Conservation (phyloP, 2,329 filamentous ascomycete species). For the Fusarium sp. region DNA sequence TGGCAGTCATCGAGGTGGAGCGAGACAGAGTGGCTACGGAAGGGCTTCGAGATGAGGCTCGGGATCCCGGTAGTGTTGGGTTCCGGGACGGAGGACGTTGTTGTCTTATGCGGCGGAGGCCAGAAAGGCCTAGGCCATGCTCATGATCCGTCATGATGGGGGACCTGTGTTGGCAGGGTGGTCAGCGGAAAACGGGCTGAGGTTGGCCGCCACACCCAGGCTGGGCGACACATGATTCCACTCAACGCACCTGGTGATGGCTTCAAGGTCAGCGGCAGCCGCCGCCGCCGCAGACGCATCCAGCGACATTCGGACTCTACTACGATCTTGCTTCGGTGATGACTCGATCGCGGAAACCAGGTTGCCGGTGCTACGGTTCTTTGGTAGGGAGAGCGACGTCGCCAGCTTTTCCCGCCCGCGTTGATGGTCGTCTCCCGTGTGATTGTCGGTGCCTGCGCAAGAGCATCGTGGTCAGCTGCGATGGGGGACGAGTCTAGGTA, state of each 20-base stretch:
- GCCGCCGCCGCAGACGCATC: conserved; percentile 76
- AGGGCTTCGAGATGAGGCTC: conserved; percentile 71
- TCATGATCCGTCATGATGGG: conserved; percentile 88
- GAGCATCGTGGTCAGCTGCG: conserved; percentile 39
- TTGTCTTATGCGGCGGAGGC: conserved; percentile 93
- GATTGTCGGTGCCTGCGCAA: conserved; percentile 48
- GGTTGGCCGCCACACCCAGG: conserved; percentile 25
- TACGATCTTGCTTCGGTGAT: conserved; percentile 60
- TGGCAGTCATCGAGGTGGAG: conserved; percentile 77
- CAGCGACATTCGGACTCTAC: conserved; percentile 79
- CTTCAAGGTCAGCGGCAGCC: conserved; percentile 71
- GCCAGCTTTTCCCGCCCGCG: conserved; percentile 60
- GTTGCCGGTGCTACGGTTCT: conserved; percentile 75
- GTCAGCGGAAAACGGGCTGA: conserved; percentile 42
- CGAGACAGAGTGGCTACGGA: conserved; percentile 70
- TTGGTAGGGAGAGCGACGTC: conserved; percentile 66
- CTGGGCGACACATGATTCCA: conserved; percentile 36
- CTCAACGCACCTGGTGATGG: conserved; percentile 74
- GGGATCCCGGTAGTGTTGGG: conserved; percentile 72
- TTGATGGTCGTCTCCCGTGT: conserved; percentile 48
- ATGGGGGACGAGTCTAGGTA: conserved; percentile 15
- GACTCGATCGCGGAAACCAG: conserved; percentile 61
- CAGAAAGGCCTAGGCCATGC: conserved; percentile 85
- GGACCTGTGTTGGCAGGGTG: conserved; percentile 67
- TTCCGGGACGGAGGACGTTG: conserved; percentile 74